Evolutionary conservation across 768 basidiomycete species (phyloP), one percentile per base, ranked within the genome.

Genomic region (Rubroboletus pulcherrimus): DNA sequence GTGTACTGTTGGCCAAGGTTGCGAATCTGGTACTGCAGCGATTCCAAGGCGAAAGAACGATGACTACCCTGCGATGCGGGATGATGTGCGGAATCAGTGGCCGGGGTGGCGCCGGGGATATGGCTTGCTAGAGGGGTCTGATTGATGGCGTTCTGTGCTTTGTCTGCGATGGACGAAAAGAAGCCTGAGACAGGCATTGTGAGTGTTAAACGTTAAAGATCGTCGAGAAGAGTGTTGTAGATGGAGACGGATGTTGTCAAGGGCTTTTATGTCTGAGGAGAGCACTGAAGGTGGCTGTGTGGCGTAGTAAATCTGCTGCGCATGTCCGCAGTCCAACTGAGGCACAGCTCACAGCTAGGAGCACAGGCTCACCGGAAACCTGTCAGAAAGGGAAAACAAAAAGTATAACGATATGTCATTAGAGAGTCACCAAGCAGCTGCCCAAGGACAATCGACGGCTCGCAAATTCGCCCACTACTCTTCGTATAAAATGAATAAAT

Each of bases 1-100:
- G 84, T 85, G 70, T 91, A 92, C 61, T 88, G 87, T 64, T 91
- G 87, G 51, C 87, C 84, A 45, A 92, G 72, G 37, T 77, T 76
- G 40, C 91, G 82, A 47, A 93, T 77, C 68, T 89, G 87, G 62
- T 92, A 79, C 57, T 87, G 85, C 56, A 92, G 68, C 34, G 79
- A 73, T 53, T 82, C 87, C 17, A 89, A 63, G 11, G 86, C 73
- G 64, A 79, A 79, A 17, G 76, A 82, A 66, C 77, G 86, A 65
- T 72, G 69, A 14, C 74, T 77, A 9, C 58, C 60, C 39, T 73
- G 70, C 10, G 77, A 74, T 44, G 78, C 69, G 8, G 66, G 49
- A 9, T 78, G 74, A 59, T 79, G 77, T 4, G 75, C 74, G 7
- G 78, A 74, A 10, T 63, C 55, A 12, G 72, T 56, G 29, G 68